Base-by-base conservation (phyloP, 1,139 yeast species). In the Taphrina sp. region DNA sequence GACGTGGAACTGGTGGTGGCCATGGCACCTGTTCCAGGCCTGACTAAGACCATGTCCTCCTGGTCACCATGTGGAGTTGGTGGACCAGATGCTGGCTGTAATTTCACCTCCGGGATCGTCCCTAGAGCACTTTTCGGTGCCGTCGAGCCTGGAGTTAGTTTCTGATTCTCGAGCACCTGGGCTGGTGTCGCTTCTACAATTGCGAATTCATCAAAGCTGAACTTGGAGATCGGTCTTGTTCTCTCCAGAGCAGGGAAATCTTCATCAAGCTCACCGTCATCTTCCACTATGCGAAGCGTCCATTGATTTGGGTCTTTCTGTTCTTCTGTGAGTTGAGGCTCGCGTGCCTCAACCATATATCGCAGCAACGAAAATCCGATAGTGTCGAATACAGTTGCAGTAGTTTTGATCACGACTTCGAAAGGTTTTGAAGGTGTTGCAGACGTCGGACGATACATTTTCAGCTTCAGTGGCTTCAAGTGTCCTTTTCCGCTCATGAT, bases 231-330 rank as follows among this genome's bases (percentile, higher is more conserved):
- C 19, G 69, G 65, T 28, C 77, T 60, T 4, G 69, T 66, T 23
- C 77, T 63, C 54, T 74, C 77, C 26, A 74, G 62, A 0, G 77
- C 76, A 0, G 77, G 77, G 57, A 74, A 74, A 59, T 74, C 77
- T 36, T 72, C 74, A 57, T 74, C 77, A 0, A 75, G 74, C 57
- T 72, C 75, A 19, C 77, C 77, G 57, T 74, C 77, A 16, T 74
- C 77, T 54, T 74, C 77, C 2, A 72, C 75, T 28, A 74, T 71
- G 16, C 73, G 67, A 53, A 74, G 61, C 31, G 72, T 73, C 76
- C 76, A 74, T 51, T 62, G 59, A 52, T 72, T 70, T 1, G 75
- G 72, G 56, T 73, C 73, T 12, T 45, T 23, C 10, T 51, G 47
- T 17, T 65, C 70, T 4, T 61, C 64, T 0, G 67, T 45, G 19